A percentile compares a stretch with the other conserved stretches of the same genome.
Conservation (phyloP, 257 asterid genomes). For the Capsicum chinense region DNA sequence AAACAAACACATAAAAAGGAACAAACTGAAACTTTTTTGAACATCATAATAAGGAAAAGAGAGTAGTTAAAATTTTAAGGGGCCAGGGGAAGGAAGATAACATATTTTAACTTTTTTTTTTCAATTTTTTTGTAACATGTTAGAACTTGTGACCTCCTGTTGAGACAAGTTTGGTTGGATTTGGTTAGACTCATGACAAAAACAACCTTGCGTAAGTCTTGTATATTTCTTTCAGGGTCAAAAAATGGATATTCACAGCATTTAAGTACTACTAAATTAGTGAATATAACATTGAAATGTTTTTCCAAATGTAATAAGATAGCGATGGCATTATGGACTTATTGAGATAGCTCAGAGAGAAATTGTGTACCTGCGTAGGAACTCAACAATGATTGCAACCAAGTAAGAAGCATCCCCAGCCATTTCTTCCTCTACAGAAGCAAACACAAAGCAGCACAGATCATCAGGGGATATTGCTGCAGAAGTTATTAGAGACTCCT, state of each 20-base stretch:
- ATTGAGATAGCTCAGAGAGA: slow-evolving; percentile 13
- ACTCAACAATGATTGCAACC: slow-evolving; percentile 76
- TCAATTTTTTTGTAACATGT: not conserved
- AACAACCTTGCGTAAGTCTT: not conserved
- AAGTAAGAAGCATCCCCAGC: slow-evolving; percentile 86
- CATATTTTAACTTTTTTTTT: not conserved
- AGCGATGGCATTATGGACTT: not conserved
- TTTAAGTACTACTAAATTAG: not conserved
- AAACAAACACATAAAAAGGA: not conserved
- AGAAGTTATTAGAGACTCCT: slow-evolving; percentile 62
- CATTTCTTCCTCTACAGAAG: slow-evolving; percentile 88
- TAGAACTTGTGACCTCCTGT: not conserved
- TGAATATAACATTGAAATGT: not conserved
- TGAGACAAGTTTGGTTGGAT: not conserved
- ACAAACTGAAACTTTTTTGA: not conserved
- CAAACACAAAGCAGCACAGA: slow-evolving; percentile 68
- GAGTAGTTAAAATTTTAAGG: not conserved
- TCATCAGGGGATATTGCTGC: slow-evolving; percentile 76
- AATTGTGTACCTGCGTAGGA: slow-evolving; percentile 73
- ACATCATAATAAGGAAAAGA: slow-evolving; percentile 1
- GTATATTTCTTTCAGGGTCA: not conserved
- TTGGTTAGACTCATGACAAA: not conserved
- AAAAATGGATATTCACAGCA: not conserved
- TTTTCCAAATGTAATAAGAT: not conserved
- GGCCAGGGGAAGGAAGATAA: not conserved